phyloP scores from a whole-genome alignment of 2,329 filamentous ascomycete species.

The Trichoderma aggressivum region DNA sequence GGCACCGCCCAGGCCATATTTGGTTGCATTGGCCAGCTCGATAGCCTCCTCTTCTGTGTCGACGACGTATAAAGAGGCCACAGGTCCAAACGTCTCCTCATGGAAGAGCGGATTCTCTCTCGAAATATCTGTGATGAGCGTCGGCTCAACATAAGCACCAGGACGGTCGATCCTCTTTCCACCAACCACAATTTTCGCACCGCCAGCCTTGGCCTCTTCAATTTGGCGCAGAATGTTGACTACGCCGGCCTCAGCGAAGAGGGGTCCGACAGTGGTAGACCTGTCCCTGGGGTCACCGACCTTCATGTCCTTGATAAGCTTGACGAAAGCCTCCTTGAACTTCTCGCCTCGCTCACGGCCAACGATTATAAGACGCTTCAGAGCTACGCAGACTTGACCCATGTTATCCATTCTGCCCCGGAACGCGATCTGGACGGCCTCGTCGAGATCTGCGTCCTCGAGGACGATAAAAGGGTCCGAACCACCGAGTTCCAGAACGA shows the following conservation, averaged over 20 bases:
- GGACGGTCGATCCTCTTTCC: conserved; percentile 26
- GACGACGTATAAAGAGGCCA: conserved; percentile 29
- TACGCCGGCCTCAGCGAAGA: conserved; percentile 61
- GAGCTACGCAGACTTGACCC: conserved; percentile 3
- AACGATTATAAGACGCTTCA: background rate
- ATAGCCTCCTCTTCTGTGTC: conserved; percentile 27
- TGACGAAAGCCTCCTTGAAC: conserved; percentile 54
- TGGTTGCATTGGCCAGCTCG: conserved; percentile 38
- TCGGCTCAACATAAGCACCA: conserved; percentile 30
- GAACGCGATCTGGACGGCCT: conserved; percentile 2
- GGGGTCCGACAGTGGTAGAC: conserved; percentile 62
- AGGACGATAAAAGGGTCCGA: conserved; percentile 73
- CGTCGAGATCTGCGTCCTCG: conserved; percentile 65
- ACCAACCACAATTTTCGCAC: conserved; percentile 46
- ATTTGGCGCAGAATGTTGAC: conserved; percentile 65
- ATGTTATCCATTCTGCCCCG: background rate
- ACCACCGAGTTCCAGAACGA: conserved; percentile 69
- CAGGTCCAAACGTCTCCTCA: conserved; percentile 32
- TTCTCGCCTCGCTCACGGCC: conserved; percentile 34
- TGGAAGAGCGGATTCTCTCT: conserved; percentile 24
- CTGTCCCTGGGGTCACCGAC: conserved; percentile 64
- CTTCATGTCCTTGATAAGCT: conserved; percentile 43
- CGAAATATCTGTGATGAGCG: conserved; percentile 19
- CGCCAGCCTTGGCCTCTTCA: conserved; percentile 59
- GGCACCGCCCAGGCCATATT: conserved; percentile 52